Conservation (phyloP, 169 alveolate genomes). For the Plasmodium adleri region DNA sequence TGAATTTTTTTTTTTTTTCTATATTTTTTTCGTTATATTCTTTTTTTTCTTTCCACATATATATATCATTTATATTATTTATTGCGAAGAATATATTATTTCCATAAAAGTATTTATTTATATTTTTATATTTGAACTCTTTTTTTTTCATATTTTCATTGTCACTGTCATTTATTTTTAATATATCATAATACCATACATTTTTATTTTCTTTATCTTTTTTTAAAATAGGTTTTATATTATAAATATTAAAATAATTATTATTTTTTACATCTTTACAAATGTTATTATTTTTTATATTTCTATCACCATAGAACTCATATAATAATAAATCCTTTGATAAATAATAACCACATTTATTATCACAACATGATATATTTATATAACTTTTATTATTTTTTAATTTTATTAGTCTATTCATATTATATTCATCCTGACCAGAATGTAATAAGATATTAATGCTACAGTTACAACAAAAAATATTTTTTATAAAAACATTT, state of each 20-base stretch:
- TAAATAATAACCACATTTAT: slow-evolving; percentile 18
- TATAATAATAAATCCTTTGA: slow-evolving; percentile 29
- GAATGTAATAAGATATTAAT: slow-evolving; percentile 25
- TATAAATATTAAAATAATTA: neutral
- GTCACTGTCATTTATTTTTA: neutral
- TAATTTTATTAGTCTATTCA: slow-evolving; percentile 25
- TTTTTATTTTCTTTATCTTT: neutral
- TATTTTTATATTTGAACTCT: neutral
- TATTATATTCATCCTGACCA: neutral
- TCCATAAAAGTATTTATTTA: neutral
- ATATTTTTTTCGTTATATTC: too few relatives aligned
- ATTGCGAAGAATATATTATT: slow-evolving; percentile 26
- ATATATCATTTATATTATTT: slow-evolving; percentile 13
- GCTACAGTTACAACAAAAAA: slow-evolving; percentile 44
- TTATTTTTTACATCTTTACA: neutral
- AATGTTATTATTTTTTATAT: neutral
- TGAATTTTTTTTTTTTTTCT: too few relatives aligned
- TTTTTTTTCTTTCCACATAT: slow-evolving; percentile 17
- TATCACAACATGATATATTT: neutral
- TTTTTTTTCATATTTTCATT: neutral
- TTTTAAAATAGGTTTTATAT: neutral
- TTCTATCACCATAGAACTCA: neutral
- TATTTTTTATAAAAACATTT: slow-evolving; percentile 44
- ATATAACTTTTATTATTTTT: neutral
- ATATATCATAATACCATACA: neutral